Conservation (phyloP, 2,329 filamentous ascomycete species). For the Cladosporium cucumerinum region DNA sequence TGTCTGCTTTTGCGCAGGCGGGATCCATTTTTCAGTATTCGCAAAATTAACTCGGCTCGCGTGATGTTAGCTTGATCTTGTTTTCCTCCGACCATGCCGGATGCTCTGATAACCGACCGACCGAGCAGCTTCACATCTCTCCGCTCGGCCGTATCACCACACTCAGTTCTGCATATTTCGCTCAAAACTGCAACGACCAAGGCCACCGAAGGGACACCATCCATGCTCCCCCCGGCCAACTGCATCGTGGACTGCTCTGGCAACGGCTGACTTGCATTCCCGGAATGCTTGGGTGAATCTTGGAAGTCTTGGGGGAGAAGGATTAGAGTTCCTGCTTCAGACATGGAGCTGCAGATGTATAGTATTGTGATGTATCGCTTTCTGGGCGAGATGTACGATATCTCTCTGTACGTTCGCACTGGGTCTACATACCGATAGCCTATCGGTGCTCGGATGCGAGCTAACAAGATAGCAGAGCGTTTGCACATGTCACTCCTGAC, state of each 20-base stretch:
- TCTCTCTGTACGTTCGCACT: too few species aligned
- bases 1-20: background rate
- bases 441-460: background rate
- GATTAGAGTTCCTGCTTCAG: background rate
- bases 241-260: background rate
- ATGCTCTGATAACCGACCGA: background rate
- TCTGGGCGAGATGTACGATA: too few species aligned
- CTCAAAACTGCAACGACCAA: conserved; percentile 1
- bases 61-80: background rate
- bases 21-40: background rate
- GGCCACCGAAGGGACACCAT: background rate
- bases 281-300: conserved; percentile 3
- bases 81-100: background rate
- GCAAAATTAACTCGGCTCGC: background rate
- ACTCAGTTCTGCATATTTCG: background rate
- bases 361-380: too few species aligned
- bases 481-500: background rate
- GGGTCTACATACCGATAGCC: background rate
- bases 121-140: background rate
- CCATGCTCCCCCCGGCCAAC: background rate
- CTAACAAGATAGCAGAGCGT: background rate
- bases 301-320: background rate
- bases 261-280: background rate
- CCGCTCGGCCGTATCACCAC: background rate
- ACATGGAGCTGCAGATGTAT: background rate